These are phyloP conservation scores for Mycothermus thermophilus DNA, from an alignment of 495 filamentous ascomycete genomes.

Conservation along the genomic window DNA sequence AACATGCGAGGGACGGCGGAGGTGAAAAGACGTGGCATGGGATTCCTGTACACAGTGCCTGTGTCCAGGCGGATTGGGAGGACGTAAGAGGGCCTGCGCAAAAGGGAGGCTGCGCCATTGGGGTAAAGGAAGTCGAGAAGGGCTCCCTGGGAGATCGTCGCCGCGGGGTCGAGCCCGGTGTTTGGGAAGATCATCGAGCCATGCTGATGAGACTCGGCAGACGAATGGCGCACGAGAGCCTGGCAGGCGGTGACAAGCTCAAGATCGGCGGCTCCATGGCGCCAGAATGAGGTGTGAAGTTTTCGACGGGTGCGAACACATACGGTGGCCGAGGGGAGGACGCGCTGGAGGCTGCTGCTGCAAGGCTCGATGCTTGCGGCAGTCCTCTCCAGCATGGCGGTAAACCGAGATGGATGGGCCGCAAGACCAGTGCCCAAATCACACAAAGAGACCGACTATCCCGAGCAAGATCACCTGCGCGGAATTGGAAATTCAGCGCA, in stretches of 20 bases:
- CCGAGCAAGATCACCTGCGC: too few relatives aligned
- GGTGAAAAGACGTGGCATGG: conserved; percentile 9
- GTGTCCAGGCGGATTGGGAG: conserved; percentile 7
- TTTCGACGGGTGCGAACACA: conserved; percentile 42
- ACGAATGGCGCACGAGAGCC: conserved; percentile 19
- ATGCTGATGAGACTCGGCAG: conserved; percentile 5
- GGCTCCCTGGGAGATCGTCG: too few relatives aligned
- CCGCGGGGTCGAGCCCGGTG: too few relatives aligned
- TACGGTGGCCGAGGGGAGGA: conserved; percentile 44
- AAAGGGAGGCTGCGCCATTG: conserved; percentile 32
- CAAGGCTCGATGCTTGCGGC: conserved; percentile 65
- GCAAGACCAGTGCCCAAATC: too few relatives aligned
- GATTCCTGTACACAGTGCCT: background rate
- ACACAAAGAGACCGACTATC: too few relatives aligned
- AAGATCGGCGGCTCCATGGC: conserved; percentile 44
- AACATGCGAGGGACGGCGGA: conserved; percentile 4
- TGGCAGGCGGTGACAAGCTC: conserved; percentile 40
- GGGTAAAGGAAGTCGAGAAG: conserved; percentile 56
- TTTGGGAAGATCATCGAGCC: too few relatives aligned
- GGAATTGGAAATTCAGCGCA: too few relatives aligned
- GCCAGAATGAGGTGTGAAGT: conserved; percentile 54
- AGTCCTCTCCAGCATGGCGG: conserved; percentile 72
- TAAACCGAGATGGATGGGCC: too few relatives aligned
- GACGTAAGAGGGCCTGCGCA: conserved; percentile 24
- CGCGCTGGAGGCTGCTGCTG: conserved; percentile 44